Conservation (phyloP, 257 asterid genomes). For the Avicennia marina region DNA sequence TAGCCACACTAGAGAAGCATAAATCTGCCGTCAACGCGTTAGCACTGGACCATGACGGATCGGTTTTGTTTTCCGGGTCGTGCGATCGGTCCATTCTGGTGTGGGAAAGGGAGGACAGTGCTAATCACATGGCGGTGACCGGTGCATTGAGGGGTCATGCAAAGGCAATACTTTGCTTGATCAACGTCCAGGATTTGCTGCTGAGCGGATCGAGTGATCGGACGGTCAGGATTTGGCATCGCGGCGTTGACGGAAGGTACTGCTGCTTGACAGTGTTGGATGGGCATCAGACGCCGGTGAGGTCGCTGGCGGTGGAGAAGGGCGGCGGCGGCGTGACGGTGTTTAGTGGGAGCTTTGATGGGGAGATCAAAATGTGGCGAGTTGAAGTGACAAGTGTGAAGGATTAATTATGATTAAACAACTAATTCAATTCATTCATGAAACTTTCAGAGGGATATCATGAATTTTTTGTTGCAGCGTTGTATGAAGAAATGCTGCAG, state of each 20-base stretch:
- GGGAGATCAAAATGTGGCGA: conserved; percentile 75
- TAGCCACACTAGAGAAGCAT: conserved; percentile 70
- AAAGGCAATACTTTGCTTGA: conserved; percentile 61
- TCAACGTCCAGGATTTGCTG: conserved; percentile 47
- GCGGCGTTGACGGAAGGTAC: conserved; percentile 47
- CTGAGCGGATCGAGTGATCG: conserved; percentile 84
- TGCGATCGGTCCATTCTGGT: conserved; percentile 82
- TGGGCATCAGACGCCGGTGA: conserved; percentile 74
- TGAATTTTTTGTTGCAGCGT: too few relatives aligned
- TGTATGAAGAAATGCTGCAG: too few relatives aligned
- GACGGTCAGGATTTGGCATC: conserved; percentile 81
- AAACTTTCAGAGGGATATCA: too few relatives aligned
- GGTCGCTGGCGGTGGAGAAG: conserved; percentile 42
- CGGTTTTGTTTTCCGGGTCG: conserved; percentile 75
- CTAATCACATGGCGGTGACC: conserved; percentile 63
- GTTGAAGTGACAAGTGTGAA: too few relatives aligned
- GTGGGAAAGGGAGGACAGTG: conserved; percentile 91
- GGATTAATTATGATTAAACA: too few relatives aligned
- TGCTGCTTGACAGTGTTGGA: conserved; percentile 67
- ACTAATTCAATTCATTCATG: too few relatives aligned
- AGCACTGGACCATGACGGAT: conserved; percentile 49
- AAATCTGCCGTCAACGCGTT: conserved; percentile 82
- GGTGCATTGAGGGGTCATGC: conserved; percentile 84
- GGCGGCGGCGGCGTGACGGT: conserved; percentile 43
- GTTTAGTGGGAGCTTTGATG: conserved; percentile 85